Evolutionary conservation across 768 basidiomycete genomes (phyloP).

Genomic region (Lyophyllum decastes): DNA sequence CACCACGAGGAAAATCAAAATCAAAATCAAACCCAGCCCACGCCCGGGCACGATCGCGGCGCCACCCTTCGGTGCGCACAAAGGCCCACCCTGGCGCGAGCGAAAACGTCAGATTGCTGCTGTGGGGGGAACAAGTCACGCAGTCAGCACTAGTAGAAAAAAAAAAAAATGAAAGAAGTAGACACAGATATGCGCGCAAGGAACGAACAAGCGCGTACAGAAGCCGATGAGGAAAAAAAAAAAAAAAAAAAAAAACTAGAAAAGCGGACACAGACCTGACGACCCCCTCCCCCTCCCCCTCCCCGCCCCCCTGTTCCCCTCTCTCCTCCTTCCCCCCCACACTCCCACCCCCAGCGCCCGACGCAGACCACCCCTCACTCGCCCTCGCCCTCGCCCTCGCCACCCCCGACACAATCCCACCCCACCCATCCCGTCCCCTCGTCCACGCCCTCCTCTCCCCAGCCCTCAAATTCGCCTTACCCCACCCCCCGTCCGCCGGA

Average conservation of each 20-base stretch:
- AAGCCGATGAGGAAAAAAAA: not conserved
- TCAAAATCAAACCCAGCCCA: slow-evolving; percentile 52
- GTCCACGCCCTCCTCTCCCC: slow-evolving; percentile 70
- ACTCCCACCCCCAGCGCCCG: not conserved
- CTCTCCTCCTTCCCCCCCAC: slow-evolving; percentile 21
- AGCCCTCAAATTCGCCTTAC: slow-evolving; percentile 40
- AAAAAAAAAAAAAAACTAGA: not conserved
- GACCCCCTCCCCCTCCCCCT: slow-evolving; percentile 45
- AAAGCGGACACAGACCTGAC: slow-evolving; percentile 56
- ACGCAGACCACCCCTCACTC: slow-evolving; percentile 34
- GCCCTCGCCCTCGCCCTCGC: slow-evolving; percentile 39
- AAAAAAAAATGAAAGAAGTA: not conserved
- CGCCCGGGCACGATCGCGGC: slow-evolving; percentile 56
- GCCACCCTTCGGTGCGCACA: slow-evolving; percentile 78
- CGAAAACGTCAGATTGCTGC: slow-evolving; percentile 80
- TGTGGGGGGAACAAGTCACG: slow-evolving; percentile 26
- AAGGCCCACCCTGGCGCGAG: slow-evolving; percentile 77
- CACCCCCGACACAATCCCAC: slow-evolving; percentile 37
- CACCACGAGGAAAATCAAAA: not conserved
- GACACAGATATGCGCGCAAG: not conserved
- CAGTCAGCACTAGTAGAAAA: slow-evolving; percentile 8
- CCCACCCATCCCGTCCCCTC: slow-evolving; percentile 71
- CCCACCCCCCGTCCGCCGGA: slow-evolving; percentile 32
- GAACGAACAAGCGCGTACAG: not conserved
- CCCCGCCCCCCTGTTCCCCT: slow-evolving; percentile 40